Percentiles rank a stretch among this genome's conserved stretches.
phyloP scores from a whole-genome alignment of 1,139 yeast genomes.

The Protomyces macrosporus region DNA sequence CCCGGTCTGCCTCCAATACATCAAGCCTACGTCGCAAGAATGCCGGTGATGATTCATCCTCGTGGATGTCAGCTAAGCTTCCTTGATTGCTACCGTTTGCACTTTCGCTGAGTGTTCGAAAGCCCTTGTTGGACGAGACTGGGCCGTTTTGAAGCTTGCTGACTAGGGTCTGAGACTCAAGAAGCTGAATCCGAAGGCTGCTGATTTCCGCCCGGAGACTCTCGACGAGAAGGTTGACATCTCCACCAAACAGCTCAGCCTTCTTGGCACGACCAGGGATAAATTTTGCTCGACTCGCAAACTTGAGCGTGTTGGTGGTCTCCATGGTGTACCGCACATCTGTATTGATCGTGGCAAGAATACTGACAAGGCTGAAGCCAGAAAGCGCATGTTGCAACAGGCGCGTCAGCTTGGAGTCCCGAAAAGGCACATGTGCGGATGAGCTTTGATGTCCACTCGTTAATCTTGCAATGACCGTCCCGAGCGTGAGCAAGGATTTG shows the following conservation, averaged over 20 bases:
- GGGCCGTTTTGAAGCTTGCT: not conserved
- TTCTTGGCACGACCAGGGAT: constrained; percentile 17
- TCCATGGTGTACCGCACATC: constrained; percentile 63
- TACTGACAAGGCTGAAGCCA: constrained; percentile 78
- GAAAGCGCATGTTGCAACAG: constrained; percentile 84
- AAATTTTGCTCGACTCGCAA: constrained; percentile 80
- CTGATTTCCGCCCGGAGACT: constrained; percentile 3
- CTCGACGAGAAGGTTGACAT: constrained; percentile 4
- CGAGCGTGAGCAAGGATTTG: constrained; percentile 78
- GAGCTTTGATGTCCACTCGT: constrained; percentile 32
- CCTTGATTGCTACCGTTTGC: not conserved
- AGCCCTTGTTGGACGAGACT: not conserved
- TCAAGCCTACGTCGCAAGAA: not conserved
- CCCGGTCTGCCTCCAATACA: not conserved
- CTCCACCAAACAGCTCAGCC: constrained; percentile 12
- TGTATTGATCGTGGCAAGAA: constrained; percentile 71
- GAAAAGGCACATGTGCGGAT: constrained; percentile 68
- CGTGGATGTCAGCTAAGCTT: constrained; percentile 1
- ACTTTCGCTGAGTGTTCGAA: not conserved
- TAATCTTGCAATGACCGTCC: constrained; percentile 79
- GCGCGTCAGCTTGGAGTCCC: constrained; percentile 87
- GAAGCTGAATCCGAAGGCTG: constrained; percentile 3
- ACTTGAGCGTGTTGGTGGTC: constrained; percentile 77
- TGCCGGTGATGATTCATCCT: not conserved
- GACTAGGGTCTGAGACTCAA: constrained; percentile 1